Percentiles rank a stretch among this genome's conserved stretches.
Evolutionary conservation across 345 rosid species (phyloP).

Genomic region (Barbarea vulgaris): DNA sequence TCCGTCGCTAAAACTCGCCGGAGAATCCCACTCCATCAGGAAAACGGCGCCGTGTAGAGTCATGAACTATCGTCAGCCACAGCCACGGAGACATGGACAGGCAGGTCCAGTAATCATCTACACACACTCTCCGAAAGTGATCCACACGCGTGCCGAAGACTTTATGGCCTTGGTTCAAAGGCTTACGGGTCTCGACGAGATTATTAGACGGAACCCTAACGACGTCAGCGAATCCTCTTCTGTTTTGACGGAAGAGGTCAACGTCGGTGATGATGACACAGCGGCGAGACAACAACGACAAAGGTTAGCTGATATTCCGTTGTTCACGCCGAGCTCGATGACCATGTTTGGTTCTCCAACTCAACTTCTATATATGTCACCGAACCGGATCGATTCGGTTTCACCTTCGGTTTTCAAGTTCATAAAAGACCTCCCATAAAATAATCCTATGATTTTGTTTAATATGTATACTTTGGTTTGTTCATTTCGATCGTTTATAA

Average conservation of each 20-base stretch:
- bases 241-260: conserved; percentile 26
- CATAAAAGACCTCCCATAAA: conserved; percentile 19
- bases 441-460: neutral
- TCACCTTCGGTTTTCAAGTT: conserved; percentile 19
- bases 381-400: conserved; percentile 19
- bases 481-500: neutral
- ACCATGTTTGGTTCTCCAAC: conserved; percentile 37
- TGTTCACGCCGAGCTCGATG: conserved; percentile 41
- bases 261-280: conserved; percentile 11
- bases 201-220: conserved; percentile 24
- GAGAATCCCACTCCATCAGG: conserved; percentile 50
- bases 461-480: conserved; percentile 7
- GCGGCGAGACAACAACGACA: conserved; percentile 10
- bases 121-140: conserved; percentile 66
- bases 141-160: conserved; percentile 75
- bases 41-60: conserved; percentile 31
- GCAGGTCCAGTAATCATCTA: conserved; percentile 64
- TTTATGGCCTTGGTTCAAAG: conserved; percentile 85
- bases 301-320: conserved; percentile 35
- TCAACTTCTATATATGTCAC: conserved; percentile 18
- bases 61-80: conserved; percentile 2
- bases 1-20: conserved; percentile 28
- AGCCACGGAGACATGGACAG: conserved; percentile 41
- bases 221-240: conserved; percentile 34
- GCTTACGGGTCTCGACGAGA: conserved; percentile 58